Base-by-base conservation (phyloP, 2,329 filamentous ascomycete genomes). In the Juglanconis oblonga region DNA sequence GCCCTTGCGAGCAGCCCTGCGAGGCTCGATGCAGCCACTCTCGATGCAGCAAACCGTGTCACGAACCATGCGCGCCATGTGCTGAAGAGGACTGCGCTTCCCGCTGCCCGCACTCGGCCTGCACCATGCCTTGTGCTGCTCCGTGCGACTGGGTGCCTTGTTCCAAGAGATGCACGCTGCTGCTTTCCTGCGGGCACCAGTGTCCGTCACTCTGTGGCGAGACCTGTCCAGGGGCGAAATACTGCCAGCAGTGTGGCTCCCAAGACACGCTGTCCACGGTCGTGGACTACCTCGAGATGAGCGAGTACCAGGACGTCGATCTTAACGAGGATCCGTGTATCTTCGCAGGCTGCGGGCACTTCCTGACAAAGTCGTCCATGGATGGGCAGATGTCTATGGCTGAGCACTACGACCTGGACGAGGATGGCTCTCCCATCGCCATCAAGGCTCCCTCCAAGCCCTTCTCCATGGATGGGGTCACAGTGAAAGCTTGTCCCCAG, bases 91-190 rank as follows among this genome's bases (percentile, higher is more conserved):
- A 68, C 1, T 90, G 87, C 64, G 70, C 76, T 0, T 87, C 82
- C 5, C 64, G 65, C 42, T 63, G 62, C 14, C 67, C 67, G n/a
- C 59, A 63, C n/a, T 62, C 64, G 0, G 9, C 48, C 2, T 83
- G 79, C 55, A 71, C 70, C 0, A 77, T 85, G 76, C 83, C 83
- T 3, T 91, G 88, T 62, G 85, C 86, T 0, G 87, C 82, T 0
- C 87, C 88, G 0, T 92, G 88, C 67, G 77, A 89, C 64, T 81
- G 84, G 72, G 67, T 90, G 0, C 89, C 88, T 1, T 92, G 88
- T 68, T 81, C 81, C 1, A 70, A 78, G 64, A 77, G 87, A 8
- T 92, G 88, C 67, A 67, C 74, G 3, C 75, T 81, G 33, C 14
- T 60, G 0, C 70, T 91, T 3, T 17, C 32, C 0, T 91, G 88